Evolutionary conservation across 176 grass and related monocot genomes (phyloP), one percentile per base, ranked within the genome.

Genomic region (Zea luxurians): DNA sequence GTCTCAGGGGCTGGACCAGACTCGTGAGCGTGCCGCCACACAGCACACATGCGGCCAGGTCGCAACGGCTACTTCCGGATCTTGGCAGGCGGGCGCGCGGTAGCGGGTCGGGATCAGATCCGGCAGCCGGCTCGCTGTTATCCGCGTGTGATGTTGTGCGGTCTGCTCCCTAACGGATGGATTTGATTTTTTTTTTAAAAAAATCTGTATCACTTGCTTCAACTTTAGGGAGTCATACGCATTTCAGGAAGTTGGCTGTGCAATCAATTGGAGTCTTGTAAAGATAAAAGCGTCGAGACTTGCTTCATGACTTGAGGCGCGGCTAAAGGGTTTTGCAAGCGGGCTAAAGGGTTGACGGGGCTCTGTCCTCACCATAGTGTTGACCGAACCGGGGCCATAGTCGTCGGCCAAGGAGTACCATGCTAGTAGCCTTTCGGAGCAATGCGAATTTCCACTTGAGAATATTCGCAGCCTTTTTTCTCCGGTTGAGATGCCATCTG

Each of bases 11-110:
- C 43, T 60, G 58, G 21, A 4, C 70, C 13, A 62, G 44, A 43
- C 35, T 13, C 57, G 34, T 17, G 34, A 60, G 38, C 62, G 75
- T 58, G 46, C 68, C 76, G 68, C 61, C 68, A 13, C 76, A 48
- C 58, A 45, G 4, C 66, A 37, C 49, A 73, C 83, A 5, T 66
- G 76, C 75, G 57, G 55, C 75, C 81, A 83, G 73, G 64, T 83
- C 64, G 69, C 34, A 64, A 47, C 50, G 17, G 57, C 3, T 16
- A 35, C 18, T 47, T 55, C 44, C 66, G 10, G 10, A 46, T n/a
- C 35, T 79, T 41, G 37, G 8, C 46, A 13, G 40, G 18, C 38
- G 37, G 40, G 64, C 49, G 48, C 6, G 38, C 18, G 2, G 7
- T 59, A 70, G 60, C 55, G 78, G 78, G 54, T 80, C 8, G 13